These are phyloP conservation scores for Termitomyces sp. DNA, from an alignment of 768 basidiomycete species.

Conservation along the genomic window DNA sequence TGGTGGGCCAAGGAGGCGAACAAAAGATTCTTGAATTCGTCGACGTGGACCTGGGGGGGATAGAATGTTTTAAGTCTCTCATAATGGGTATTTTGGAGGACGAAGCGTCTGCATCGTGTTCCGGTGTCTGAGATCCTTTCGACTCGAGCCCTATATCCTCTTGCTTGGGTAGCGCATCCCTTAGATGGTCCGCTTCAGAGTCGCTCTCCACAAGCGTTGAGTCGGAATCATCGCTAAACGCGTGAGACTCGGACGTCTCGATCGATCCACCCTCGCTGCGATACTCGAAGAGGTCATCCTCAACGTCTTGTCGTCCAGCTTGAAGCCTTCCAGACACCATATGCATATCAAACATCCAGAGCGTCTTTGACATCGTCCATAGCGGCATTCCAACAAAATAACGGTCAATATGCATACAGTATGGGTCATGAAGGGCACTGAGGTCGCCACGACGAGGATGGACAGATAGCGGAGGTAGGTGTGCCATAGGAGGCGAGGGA, in stretches of 20 bases:
- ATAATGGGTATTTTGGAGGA: not conserved
- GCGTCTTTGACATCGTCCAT: slow-evolving; percentile 62
- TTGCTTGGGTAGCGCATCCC: not conserved
- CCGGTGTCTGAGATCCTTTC: not conserved
- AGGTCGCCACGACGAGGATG: slow-evolving; percentile 66
- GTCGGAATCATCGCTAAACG: slow-evolving; percentile 47
- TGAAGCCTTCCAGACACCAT: slow-evolving; percentile 16
- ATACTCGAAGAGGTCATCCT: slow-evolving; percentile 17
- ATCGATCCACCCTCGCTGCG: slow-evolving; percentile 26
- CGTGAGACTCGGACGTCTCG: slow-evolving; percentile 26
- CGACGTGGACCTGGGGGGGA: slow-evolving; percentile 1
- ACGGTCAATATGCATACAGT: slow-evolving; percentile 50
- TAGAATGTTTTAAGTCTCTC: not conserved
- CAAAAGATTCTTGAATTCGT: slow-evolving; percentile 5
- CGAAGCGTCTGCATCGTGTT: not conserved
- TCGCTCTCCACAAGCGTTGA: slow-evolving; percentile 51
- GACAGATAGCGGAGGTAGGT: slow-evolving; percentile 31
- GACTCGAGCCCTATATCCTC: not conserved
- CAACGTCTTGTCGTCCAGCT: slow-evolving; percentile 13
- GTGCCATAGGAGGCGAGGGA: slow-evolving; percentile 6
- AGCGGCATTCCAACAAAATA: slow-evolving; percentile 50
- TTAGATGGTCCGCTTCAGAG: slow-evolving; percentile 10
- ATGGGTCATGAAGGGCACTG: slow-evolving; percentile 50
- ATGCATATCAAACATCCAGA: slow-evolving; percentile 61
- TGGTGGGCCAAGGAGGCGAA: slow-evolving; percentile 28